Evolutionary conservation across 2,329 filamentous ascomycete species (phyloP), one percentile per base, ranked within the genome.

Genomic region (Fusarium sp.): DNA sequence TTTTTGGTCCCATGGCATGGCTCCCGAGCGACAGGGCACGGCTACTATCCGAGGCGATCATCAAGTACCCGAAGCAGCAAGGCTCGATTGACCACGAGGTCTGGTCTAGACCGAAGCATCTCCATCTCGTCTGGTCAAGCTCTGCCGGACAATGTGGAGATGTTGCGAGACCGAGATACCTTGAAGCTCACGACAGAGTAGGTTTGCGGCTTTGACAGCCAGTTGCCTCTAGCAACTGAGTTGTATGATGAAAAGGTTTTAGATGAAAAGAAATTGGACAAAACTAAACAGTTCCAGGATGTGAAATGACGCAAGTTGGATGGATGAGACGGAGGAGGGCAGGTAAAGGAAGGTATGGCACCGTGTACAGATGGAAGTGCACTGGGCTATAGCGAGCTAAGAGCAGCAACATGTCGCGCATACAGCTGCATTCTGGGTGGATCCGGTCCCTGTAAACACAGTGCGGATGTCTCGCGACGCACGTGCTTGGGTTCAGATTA

Each of bases 21-120:
- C 49, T 56, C 53, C 60, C 60, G 60, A 63, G 35, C 27, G 51
- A 69, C 71, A 66, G 71, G 71, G 60, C 57, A 56, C 71, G 71
- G 71, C 59, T 73, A 66, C 27, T 66, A 69, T 69, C 71, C 60
- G 71, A 69, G 65, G 68, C 64, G 59, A 60, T 69, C 27, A 38
- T 44, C 44, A 44, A 22, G 61, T 38, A 31, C 40, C 49, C 17
- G 31, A 27, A 27, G 36, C 33, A 57, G 36, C 35, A 63, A 51
- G 49, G 22, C 36, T 46, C 11, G 55, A 42, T 63, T 40, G 58
- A 36, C 38, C 59, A 60, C 51, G 56, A 42, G 29, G 71, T 64
- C 71, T 69, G 29, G 71, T 64, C 71, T 69, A 64, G 71, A 73
- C 63, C 31, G 17, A 44, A 51, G 58, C 38, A 61, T 57, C 17